phyloP scores from a whole-genome alignment of 108 stramenopile species.

The Thalassiosira profunda region DNA sequence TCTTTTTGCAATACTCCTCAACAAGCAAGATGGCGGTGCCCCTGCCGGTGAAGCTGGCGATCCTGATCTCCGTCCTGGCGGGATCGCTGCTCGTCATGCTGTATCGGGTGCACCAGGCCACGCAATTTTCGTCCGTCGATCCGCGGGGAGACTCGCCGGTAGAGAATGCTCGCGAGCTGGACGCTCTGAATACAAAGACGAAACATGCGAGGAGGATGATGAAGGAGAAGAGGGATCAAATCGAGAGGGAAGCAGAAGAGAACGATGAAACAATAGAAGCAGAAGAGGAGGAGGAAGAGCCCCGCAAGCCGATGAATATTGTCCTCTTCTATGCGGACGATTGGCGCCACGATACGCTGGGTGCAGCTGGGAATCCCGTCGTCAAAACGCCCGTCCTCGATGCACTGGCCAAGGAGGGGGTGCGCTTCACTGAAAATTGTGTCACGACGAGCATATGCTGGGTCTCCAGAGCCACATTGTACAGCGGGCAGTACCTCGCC shows the following conservation, averaged over 20 bases:
- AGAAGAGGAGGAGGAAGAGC: constrained; percentile 34
- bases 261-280: background rate
- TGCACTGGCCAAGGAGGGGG: constrained; percentile 60
- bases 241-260: too few species aligned
- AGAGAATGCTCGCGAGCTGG: background rate
- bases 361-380: constrained; percentile 48
- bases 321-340: constrained; percentile 57
- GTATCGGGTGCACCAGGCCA: constrained; percentile 7
- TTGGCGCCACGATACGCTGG: constrained; percentile 59
- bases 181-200: too few species aligned
- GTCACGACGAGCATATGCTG: constrained; percentile 80
- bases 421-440: constrained; percentile 66
- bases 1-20: background rate
- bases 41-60: constrained; percentile 3
- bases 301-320: constrained; percentile 46
- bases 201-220: background rate
- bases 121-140: background rate
- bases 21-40: background rate
- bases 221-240: background rate
- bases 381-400: constrained; percentile 72
- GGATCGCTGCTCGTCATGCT: background rate
- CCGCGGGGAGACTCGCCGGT: background rate
- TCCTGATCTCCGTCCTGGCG: constrained; percentile 1
- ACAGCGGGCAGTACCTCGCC: constrained; percentile 62
- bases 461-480: constrained; percentile 66